These are phyloP conservation scores for Phyllosticta citrichinensis DNA, from an alignment of 2,329 filamentous ascomycete species.

Conservation along the genomic window DNA sequence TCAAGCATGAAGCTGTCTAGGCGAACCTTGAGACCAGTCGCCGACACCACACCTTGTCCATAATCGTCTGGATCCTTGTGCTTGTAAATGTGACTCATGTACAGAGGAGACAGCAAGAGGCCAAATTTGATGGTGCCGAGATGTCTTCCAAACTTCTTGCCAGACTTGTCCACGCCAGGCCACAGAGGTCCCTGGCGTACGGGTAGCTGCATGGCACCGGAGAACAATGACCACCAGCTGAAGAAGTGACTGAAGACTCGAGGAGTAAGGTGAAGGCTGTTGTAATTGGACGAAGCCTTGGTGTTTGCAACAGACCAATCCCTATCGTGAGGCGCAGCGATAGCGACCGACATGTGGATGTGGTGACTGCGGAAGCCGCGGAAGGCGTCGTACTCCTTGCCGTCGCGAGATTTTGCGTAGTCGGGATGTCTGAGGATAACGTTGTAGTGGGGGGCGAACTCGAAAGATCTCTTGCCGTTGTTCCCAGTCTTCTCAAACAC, in stretches of 20 bases:
- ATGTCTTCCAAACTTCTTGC: constrained; percentile 96
- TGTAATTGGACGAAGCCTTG: constrained; percentile 81
- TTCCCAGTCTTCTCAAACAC: constrained; percentile 82
- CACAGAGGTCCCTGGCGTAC: constrained; percentile 86
- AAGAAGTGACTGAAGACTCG: constrained; percentile 98
- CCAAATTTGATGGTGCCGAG: constrained; percentile 99
- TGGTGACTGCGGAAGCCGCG: constrained; percentile 92
- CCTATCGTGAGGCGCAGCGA: constrained; percentile 75
- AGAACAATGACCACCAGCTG: constrained; percentile 95
- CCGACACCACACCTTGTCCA: constrained; percentile 66
- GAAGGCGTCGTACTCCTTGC: constrained; percentile 76
- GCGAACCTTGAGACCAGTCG: constrained; percentile 91
- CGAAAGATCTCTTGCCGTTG: constrained; percentile 64
- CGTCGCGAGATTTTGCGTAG: constrained; percentile 51
- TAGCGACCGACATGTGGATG: constrained; percentile 88
- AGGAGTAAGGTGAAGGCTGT: constrained; percentile 87
- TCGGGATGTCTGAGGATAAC: constrained; percentile 75
- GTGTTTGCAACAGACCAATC: constrained; percentile 73
- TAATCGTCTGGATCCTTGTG: constrained; percentile 92
- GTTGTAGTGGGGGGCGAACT: constrained; percentile 87
- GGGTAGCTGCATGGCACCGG: constrained; percentile 85
- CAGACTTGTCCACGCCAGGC: constrained; percentile 88
- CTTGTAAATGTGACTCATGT: constrained; percentile 95
- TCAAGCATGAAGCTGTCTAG: constrained; percentile 97
- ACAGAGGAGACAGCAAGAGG: constrained; percentile 79